Percentiles rank a stretch among this genome's conserved stretches.
These are phyloP conservation scores for Cutaneotrichosporon sp. DNA, from an alignment of 1,284 basidiomycete species.

Conservation along the genomic window DNA sequence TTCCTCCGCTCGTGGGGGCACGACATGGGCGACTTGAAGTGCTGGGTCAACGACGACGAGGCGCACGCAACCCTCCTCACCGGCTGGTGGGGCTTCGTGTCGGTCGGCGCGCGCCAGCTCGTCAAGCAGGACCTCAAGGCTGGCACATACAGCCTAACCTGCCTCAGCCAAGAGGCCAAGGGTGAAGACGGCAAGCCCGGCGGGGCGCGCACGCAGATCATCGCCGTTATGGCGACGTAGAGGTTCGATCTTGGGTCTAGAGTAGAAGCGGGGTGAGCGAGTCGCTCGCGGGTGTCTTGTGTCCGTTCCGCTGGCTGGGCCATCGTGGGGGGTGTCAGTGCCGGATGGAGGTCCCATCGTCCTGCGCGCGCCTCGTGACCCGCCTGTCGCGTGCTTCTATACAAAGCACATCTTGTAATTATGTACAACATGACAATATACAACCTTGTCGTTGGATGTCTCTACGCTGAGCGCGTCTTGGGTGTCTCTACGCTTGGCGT, in stretches of 20 bases:
- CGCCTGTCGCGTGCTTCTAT: neutral
- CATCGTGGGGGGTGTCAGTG: no score
- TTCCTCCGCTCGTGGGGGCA: slow-evolving; percentile 10
- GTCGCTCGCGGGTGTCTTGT: no score
- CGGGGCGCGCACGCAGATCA: neutral
- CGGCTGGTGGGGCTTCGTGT: slow-evolving; percentile 4
- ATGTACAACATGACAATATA: neutral
- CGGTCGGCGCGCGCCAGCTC: neutral
- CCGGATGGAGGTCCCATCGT: no score
- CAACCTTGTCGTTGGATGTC: neutral
- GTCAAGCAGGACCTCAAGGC: slow-evolving; percentile 2
- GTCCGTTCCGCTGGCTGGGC: no score
- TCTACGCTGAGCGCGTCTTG: neutral
- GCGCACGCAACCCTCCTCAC: slow-evolving; percentile 3
- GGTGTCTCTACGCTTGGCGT: neutral
- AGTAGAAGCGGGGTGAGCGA: neutral
- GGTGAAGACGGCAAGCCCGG: neutral
- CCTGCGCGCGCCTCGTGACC: no score
- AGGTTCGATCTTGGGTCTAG: neutral
- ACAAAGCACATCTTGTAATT: neutral
- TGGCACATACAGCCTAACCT: slow-evolving; percentile 12
- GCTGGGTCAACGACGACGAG: slow-evolving; percentile 19
- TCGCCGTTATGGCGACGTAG: slow-evolving; percentile 6
- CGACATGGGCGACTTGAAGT: slow-evolving; percentile 15
- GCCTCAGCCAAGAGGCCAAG: slow-evolving; percentile 9